Evolutionary conservation across 495 filamentous ascomycete genomes (phyloP).

Genomic region (Neurospora intermedia): DNA sequence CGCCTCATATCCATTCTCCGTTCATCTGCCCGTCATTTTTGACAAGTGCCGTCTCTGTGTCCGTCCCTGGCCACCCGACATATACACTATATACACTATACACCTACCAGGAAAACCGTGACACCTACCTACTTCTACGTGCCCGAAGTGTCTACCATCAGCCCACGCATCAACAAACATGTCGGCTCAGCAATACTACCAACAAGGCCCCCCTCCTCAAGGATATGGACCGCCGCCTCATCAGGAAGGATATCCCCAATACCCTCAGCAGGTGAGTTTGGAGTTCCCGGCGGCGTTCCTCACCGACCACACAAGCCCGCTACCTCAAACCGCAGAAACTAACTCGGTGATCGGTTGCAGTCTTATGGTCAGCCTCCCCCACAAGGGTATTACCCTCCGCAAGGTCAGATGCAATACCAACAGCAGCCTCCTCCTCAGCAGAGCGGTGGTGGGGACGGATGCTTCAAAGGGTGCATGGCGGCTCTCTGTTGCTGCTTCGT

Average conservation of each 20-base stretch:
- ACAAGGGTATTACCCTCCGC: slow-evolving; percentile 22
- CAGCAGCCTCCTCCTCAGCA: slow-evolving; percentile 47
- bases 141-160: not conserved
- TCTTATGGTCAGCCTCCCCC: slow-evolving; percentile 11
- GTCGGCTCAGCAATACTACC: slow-evolving; percentile 25
- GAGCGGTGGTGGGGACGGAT: slow-evolving; percentile 43
- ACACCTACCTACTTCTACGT: not conserved
- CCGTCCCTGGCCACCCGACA: not conserved
- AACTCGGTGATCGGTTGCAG: slow-evolving; percentile 3
- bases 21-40: not conserved
- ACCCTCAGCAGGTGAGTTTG: slow-evolving; percentile 19
- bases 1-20: not conserved
- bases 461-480: slow-evolving; percentile 55
- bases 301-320: not conserved
- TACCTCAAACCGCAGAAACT: not conserved
- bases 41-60: not conserved
- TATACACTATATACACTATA: not conserved
- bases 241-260: slow-evolving; percentile 16
- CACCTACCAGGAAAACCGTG: not conserved
- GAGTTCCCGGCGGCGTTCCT: not conserved
- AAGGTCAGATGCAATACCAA: slow-evolving; percentile 41
- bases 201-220: slow-evolving; percentile 16
- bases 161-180: slow-evolving; percentile 5
- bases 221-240: slow-evolving; percentile 9
- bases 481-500: slow-evolving; percentile 69